A percentile compares a stretch with the other conserved stretches of the same genome.
These are phyloP conservation scores for Beverwykella pulmonaria DNA, from an alignment of 495 filamentous ascomycete species.

Conservation along the genomic window DNA sequence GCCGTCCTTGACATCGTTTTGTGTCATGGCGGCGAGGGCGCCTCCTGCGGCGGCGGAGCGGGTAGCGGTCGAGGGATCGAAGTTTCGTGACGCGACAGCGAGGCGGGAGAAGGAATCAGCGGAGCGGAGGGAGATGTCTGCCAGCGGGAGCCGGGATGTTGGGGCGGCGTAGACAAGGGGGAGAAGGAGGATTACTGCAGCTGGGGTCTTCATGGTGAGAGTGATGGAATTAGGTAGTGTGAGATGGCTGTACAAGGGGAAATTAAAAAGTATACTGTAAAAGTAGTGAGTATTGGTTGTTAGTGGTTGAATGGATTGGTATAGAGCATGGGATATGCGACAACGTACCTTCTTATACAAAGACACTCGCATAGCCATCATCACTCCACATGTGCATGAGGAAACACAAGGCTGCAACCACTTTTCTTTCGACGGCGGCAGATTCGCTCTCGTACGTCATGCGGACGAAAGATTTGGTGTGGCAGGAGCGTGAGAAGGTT, in stretches of 20 bases:
- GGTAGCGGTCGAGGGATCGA: not conserved
- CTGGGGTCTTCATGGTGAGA: not conserved
- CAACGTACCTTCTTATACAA: not conserved
- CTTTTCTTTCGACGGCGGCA: not conserved
- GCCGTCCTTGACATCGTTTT: constrained; percentile 29
- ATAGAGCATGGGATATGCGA: not conserved
- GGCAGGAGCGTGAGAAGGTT: not conserved
- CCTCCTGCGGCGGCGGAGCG: not conserved
- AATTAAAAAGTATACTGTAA: not conserved
- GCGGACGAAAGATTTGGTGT: not conserved
- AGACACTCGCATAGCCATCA: not conserved
- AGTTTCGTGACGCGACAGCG: not conserved
- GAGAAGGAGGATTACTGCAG: not conserved
- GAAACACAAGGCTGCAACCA: not conserved
- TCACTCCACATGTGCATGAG: not conserved
- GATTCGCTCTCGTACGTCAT: not conserved
- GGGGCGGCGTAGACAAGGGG: not conserved
- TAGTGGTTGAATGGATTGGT: not conserved
- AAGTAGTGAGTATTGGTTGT: not conserved
- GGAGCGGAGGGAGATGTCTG: constrained; percentile 5
- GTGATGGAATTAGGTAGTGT: not conserved
- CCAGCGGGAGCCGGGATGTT: not conserved
- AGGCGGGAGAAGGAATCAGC: not conserved
- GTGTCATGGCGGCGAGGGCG: constrained; percentile 20
- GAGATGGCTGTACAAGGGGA: not conserved